phyloP scores from a whole-genome alignment of 2,329 filamentous ascomycete species.

The Aspergillus sp. region DNA sequence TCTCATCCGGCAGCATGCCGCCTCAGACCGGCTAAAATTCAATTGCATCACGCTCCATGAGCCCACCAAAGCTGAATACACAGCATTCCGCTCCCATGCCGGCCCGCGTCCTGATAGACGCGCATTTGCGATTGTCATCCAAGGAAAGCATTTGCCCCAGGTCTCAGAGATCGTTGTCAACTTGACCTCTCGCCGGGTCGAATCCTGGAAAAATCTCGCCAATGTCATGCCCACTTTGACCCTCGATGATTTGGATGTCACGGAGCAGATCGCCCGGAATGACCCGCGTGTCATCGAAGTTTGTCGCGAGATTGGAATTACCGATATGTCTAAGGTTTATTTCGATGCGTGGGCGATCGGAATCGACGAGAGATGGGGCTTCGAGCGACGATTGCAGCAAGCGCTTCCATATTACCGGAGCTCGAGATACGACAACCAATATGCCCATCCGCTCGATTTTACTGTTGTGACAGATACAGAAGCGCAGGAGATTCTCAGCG shows the following conservation, averaged over 20 bases:
- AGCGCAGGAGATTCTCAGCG: conserved; percentile 21
- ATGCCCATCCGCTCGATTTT: conserved; percentile 25
- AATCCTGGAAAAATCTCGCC: conserved; percentile 28
- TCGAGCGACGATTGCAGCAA: conserved; percentile 27
- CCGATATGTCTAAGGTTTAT: conserved; percentile 29
- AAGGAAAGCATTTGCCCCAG: conserved; percentile 21
- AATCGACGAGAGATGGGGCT: conserved; percentile 30
- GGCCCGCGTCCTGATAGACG: conserved; percentile 26
- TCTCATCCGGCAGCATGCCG: conserved; percentile 11
- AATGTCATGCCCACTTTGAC: conserved; percentile 44
- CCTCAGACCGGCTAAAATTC: conserved; percentile 27
- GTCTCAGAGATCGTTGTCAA: conserved; percentile 25
- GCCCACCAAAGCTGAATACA: conserved; percentile 30
- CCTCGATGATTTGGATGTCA: conserved; percentile 28
- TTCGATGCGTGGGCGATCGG: conserved; percentile 33
- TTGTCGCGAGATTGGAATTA: conserved; percentile 30
- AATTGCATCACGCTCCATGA: conserved; percentile 50
- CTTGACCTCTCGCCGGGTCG: conserved; percentile 18
- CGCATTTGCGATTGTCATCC: conserved; percentile 45
- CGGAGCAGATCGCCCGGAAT: conserved; percentile 26
- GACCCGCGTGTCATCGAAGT: conserved; percentile 27
- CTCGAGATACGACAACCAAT: conserved; percentile 24
- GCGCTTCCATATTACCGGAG: conserved; percentile 28
- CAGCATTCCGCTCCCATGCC: conserved; percentile 26
- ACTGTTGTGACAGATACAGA: conserved; percentile 21